Percentiles rank a stretch among this genome's conserved stretches.
phyloP scores from a whole-genome alignment of 345 rosid species.

The Populus euphratica region DNA sequence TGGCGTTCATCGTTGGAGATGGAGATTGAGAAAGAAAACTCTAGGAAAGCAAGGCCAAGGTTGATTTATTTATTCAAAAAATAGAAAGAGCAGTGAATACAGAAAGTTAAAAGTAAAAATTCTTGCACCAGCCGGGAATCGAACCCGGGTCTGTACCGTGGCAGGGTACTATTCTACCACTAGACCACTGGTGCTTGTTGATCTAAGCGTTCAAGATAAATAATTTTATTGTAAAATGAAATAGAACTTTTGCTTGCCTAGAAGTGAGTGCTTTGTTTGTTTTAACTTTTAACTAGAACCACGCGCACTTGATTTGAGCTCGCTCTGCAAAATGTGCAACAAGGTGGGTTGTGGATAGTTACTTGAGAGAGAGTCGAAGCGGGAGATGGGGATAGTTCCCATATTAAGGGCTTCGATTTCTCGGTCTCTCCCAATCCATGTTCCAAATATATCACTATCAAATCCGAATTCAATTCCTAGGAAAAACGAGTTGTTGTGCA shows the following conservation, averaged over 20 bases:
- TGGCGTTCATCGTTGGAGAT: slow-evolving; percentile 4
- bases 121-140: slow-evolving; percentile 14
- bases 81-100: background rate
- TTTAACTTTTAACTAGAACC: background rate
- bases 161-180: slow-evolving; percentile 47
- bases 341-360: background rate
- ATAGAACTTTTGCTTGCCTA: background rate
- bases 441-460: background rate
- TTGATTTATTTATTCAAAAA: background rate
- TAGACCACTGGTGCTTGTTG: slow-evolving; percentile 42
- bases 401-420: slow-evolving; percentile 42
- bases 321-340: background rate
- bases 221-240: accelerated
- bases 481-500: slow-evolving; percentile 32
- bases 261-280: background rate
- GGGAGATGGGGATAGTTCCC: slow-evolving; percentile 56
- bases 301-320: background rate
- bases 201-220: accelerated
- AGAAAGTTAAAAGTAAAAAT: accelerated
- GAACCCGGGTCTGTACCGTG: slow-evolving; percentile 30
- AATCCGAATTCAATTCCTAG: slow-evolving; percentile 7
- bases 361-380: background rate
- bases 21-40: background rate
- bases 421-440: slow-evolving; percentile 14
- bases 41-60: too few species aligned